Conservation (phyloP, 106 monocot genomes). For the Dendrobium nobile region DNA sequence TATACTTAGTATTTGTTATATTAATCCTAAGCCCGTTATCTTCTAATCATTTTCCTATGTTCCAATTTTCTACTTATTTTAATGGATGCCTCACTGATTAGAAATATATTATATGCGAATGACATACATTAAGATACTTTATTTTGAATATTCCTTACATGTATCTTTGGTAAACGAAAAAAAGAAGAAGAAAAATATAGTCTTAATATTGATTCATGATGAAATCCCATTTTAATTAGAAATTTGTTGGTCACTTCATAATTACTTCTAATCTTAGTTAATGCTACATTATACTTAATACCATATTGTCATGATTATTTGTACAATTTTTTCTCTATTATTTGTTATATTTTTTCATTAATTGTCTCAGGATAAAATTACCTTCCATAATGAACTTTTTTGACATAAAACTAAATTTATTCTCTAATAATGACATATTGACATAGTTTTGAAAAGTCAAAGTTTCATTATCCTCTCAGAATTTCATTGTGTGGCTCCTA, state of each 20-base stretch:
- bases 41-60: neutral
- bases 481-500: neutral
- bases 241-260: neutral
- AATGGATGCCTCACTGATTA: neutral
- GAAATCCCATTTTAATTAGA: neutral
- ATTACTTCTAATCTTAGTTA: neutral
- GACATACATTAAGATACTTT: neutral
- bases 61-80: neutral
- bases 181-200: neutral
- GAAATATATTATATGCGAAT: neutral
- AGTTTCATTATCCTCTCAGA: neutral
- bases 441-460: neutral
- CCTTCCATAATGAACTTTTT: neutral
- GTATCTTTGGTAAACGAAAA: too few relatives aligned
- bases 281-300: neutral
- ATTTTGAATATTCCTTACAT: neutral
- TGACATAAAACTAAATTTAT: neutral
- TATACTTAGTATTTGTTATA: neutral
- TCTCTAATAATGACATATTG: neutral
- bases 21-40: neutral
- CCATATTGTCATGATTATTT: neutral
- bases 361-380: neutral
- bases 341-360: neutral
- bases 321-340: neutral
- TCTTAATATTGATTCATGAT: neutral